Evolutionary conservation across 345 rosid genomes (phyloP), one percentile per base, ranked within the genome.

Genomic region (Lepidium didymum): DNA sequence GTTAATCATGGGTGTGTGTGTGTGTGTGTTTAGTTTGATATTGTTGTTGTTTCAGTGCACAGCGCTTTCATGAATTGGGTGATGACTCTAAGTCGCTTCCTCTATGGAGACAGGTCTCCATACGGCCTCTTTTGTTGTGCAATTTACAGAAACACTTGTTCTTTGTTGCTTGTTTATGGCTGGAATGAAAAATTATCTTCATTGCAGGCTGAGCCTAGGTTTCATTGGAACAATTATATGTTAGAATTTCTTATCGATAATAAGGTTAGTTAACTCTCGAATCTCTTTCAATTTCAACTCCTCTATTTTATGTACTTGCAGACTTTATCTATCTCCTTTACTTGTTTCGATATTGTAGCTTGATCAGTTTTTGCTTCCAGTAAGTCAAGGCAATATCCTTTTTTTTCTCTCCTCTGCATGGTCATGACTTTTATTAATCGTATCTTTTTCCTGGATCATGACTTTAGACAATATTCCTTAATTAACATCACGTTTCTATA

Each of bases 321-420:
- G 21, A 52, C 25, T 47, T 55, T 68, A 3, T 36, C 33, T 29
- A 25, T 64, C 34, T 67, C 45, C 61, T 60, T 37, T 68, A 56
- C 5, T 46, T 52, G 52, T 36, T 62, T 50, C 41, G 18, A 33
- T 10, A 74, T 31, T 84, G 86, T 87, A 94, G 97, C 96, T 94
- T 64, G 97, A 94, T 76, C 93, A 86, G 10, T 94, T 75, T 80
- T 80, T 94, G 60, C 96, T 94, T 72, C 97, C 96, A 53, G 78
- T 94, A 62, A 56, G 88, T 69, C 96, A 93, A 87, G 99, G 99
- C 70, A 91, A 80, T 93, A 91, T 93, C 99, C 97, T 90, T 45
- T 86, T 86, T 59, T 15, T 35, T 59, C n/a, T 64, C 18, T 61
- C 55, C 38, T 35, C 56, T 34, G 43, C 45, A 50, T 40, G 61